These are phyloP conservation scores for Mycosphaerelloides madeirae DNA, from an alignment of 2,329 filamentous ascomycete genomes.

Conservation along the genomic window DNA sequence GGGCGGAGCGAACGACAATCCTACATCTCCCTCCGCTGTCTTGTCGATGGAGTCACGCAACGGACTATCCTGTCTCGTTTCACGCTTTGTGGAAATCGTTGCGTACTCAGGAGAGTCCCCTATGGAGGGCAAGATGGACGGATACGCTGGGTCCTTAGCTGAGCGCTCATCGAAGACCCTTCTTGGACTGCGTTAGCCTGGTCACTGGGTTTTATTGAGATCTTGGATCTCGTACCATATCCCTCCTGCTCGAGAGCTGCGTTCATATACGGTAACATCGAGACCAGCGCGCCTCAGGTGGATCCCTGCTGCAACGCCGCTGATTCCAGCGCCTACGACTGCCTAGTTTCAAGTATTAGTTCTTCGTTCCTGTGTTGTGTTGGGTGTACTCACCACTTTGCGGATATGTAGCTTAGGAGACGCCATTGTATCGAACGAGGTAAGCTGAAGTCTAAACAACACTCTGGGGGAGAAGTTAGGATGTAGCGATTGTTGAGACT, in stretches of 20 bases:
- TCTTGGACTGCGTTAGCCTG: slow-evolving; percentile 8
- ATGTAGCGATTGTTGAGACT: no score
- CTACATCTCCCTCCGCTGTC: slow-evolving; percentile 7
- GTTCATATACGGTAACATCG: slow-evolving; percentile 53
- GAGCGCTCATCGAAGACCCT: slow-evolving; percentile 50
- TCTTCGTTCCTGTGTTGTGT: no score
- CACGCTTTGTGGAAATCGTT: not conserved
- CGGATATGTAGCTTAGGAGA: not conserved
- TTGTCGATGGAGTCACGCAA: not conserved
- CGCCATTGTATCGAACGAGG: no score
- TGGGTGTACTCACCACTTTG: not conserved
- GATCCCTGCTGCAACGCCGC: slow-evolving; percentile 45
- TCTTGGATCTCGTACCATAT: slow-evolving; percentile 46
- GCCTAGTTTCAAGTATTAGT: slow-evolving; percentile 23
- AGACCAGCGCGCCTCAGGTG: slow-evolving; percentile 44
- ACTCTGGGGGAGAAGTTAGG: no score
- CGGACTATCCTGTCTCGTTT: slow-evolving; percentile 17
- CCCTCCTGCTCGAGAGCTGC: slow-evolving; percentile 50
- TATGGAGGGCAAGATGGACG: slow-evolving; percentile 35
- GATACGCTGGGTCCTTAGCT: slow-evolving; percentile 47
- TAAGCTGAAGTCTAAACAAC: no score
- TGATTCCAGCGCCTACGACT: slow-evolving; percentile 51
- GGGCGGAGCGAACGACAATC: slow-evolving; percentile 42
- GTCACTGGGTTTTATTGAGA: not conserved
- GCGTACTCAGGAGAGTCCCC: slow-evolving; percentile 31